Conservation (phyloP, 2,329 filamentous ascomycete genomes). For the Verticillium nubilum region DNA sequence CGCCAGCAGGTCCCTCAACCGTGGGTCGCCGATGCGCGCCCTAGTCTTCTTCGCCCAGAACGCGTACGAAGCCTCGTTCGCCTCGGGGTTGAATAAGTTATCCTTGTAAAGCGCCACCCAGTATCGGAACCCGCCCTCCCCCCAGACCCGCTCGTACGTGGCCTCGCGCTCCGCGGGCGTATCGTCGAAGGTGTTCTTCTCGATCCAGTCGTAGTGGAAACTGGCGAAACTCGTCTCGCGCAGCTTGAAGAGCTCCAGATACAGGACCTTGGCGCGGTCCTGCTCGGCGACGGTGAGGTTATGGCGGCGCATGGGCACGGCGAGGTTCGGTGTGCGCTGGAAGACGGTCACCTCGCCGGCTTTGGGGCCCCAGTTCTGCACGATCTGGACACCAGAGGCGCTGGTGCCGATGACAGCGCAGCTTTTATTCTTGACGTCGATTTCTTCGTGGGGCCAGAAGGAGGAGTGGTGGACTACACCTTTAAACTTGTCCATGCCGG, state of each 20-base stretch:
- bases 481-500: slow-evolving; percentile 53
- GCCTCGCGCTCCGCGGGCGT: slow-evolving; percentile 41
- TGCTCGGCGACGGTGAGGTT: slow-evolving; percentile 41
- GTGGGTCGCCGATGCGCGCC: slow-evolving; percentile 42
- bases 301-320: slow-evolving; percentile 47
- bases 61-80: slow-evolving; percentile 47
- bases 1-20: slow-evolving; percentile 43
- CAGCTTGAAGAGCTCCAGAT: slow-evolving; percentile 45
- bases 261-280: slow-evolving; percentile 34
- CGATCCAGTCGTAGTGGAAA: slow-evolving; percentile 50
- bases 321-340: slow-evolving; percentile 62
- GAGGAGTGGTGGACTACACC: slow-evolving; percentile 55
- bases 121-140: slow-evolving; percentile 47
- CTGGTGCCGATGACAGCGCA: slow-evolving; percentile 61
- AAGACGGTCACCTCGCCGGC: slow-evolving; percentile 53
- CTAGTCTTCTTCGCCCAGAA: slow-evolving; percentile 51
- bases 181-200: slow-evolving; percentile 52
- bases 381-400: slow-evolving; percentile 58
- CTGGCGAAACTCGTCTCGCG: slow-evolving; percentile 51
- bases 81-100: slow-evolving; percentile 33
- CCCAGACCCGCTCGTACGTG: slow-evolving; percentile 43
- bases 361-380: slow-evolving; percentile 52
- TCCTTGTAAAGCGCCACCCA: slow-evolving; percentile 53
- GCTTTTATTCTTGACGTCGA: slow-evolving; percentile 53
- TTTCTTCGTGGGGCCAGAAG: slow-evolving; percentile 52